Percentiles rank a stretch among this genome's conserved stretches.
Conservation (phyloP, 345 rosid species). For the Dovyalis caffra region DNA sequence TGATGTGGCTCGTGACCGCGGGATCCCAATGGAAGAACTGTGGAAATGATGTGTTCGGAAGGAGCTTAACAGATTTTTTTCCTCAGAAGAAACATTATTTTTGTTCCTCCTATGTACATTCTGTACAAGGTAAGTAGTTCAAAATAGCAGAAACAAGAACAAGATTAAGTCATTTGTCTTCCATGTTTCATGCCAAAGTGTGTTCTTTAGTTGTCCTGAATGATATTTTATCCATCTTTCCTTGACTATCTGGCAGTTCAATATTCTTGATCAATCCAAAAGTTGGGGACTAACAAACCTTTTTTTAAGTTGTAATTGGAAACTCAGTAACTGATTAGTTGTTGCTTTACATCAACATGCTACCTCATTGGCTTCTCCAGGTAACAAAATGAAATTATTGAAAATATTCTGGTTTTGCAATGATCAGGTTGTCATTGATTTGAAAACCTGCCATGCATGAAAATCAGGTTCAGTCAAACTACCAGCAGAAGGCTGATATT, state of each 20-base stretch:
- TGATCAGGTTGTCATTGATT: no score
- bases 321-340: background rate
- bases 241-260: background rate
- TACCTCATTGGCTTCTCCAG: background rate
- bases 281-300: no score
- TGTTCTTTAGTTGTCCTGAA: background rate
- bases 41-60: slow-evolving; percentile 52
- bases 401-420: background rate
- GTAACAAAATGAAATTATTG: no score
- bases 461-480: no score
- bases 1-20: slow-evolving; percentile 82
- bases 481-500: no score
- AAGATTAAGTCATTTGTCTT: background rate
- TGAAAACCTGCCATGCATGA: no score
- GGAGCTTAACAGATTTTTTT: background rate
- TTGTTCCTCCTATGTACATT: slow-evolving; percentile 4
- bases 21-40: slow-evolving; percentile 89
- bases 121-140: slow-evolving; percentile 15
- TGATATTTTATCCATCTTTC: background rate
- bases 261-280: no score
- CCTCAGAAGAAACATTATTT: no score
- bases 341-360: no score
- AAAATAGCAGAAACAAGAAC: slow-evolving; percentile 7
- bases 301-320: background rate
- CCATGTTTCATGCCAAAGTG: background rate